A percentile compares a stretch with the other conserved stretches of the same genome.
phyloP scores from a whole-genome alignment of 345 rosid genomes.

The Adansonia digitata region DNA sequence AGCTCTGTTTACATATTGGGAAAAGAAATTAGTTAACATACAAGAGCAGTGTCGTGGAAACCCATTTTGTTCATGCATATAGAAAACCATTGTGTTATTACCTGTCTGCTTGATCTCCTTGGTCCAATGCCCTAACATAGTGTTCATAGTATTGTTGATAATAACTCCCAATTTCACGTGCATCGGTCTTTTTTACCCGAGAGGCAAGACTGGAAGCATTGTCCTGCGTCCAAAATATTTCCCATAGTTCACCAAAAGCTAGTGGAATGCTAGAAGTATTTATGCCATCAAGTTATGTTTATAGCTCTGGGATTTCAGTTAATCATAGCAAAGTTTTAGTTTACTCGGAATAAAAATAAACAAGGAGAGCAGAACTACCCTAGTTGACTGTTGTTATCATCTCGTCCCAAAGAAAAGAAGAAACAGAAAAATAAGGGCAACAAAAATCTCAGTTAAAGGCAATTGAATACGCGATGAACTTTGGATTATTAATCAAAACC shows the following conservation, averaged over 20 bases:
- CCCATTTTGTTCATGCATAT: not conserved
- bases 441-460: not conserved
- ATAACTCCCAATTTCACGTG: slow-evolving; percentile 88
- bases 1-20: slow-evolving; percentile 53
- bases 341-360: no score
- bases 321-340: not conserved
- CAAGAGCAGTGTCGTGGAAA: not conserved
- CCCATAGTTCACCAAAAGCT: slow-evolving; percentile 6
- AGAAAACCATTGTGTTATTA: slow-evolving; percentile 20
- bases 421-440: not conserved
- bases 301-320: not conserved
- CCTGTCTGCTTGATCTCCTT: slow-evolving; percentile 98
- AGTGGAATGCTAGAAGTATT: not conserved
- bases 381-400: not conserved
- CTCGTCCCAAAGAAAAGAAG: not conserved
- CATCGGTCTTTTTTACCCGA: slow-evolving; percentile 89
- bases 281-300: not conserved
- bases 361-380: not conserved
- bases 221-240: slow-evolving; percentile 43
- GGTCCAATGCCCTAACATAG: slow-evolving; percentile 83
- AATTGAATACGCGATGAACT: not conserved
- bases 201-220: slow-evolving; percentile 95
- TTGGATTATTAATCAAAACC: not conserved
- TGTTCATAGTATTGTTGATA: slow-evolving; percentile 90
- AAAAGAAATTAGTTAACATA: not conserved